Base-by-base conservation (phyloP, 2,329 filamentous ascomycete species). In the Chaetothyriales sp. region DNA sequence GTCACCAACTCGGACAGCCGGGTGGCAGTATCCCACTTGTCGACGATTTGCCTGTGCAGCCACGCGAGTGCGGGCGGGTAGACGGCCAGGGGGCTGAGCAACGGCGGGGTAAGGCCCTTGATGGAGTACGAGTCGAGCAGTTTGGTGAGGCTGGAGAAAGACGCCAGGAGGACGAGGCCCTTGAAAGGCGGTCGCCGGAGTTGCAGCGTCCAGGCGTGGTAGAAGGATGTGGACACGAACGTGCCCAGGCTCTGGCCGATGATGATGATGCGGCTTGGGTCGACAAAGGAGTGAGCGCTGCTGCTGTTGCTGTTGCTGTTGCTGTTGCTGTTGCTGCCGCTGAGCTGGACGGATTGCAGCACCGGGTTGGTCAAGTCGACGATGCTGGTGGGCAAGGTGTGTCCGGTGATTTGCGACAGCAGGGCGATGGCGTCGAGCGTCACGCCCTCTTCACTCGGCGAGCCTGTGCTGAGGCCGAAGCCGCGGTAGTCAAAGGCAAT, bases 231-330 rank as follows among this genome's bases (percentile, higher is more conserved):
- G 5, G 83, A 80, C 1, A 95, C 85, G 0, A 86, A 89, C 0
- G 90, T 95, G 20, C 90, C 90, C 0, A 96, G 75, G 60, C 84
- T 92, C 60, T 95, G 89, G 18, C 89, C 90, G 2, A 93, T 70
- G 25, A 95, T 72, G 2, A 90, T 79, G 55, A 95, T 92, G 22
- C 80, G 80, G 42, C 77, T 74, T 0, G 86, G 70, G 0, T 84
- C 73, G 18, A 95, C 74, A 0, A 76, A 70, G 12, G 43, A 25
- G 9, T 43, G 44, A 22, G 20, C n/a, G 39, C 22, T 18, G 12
- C 19, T 9, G 18, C 15, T 7, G 36, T 18, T 20, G 18, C 22
- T 48, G n/a, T n/a, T n/a, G 39, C 22, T 18, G 12, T 19, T 9
- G 18, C 15, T 7, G 39, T 18, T 18, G 12, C 19, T 9, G 18